Base-by-base conservation (phyloP, 1,139 yeast genomes). In the Debaryomycetaceae sp. region DNA sequence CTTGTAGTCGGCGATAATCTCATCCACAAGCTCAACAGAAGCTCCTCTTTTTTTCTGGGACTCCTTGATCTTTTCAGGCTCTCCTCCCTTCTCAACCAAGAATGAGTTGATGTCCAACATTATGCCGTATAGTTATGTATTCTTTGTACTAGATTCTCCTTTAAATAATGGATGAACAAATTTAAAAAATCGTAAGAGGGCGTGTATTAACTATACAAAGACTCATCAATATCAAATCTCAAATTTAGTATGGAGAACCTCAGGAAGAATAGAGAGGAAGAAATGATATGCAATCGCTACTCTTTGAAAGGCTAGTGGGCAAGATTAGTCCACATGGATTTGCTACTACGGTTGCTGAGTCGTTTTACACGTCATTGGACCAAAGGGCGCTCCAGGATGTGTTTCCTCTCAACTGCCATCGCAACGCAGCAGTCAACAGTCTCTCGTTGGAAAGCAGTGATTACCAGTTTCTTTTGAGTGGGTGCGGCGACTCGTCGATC, bases 11-110 rank as follows among this genome's bases (percentile, higher is more conserved):
- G 74, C 76, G 64, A 95, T 87, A 63, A 93, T 90, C 70, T 93
- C 97, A 63, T 93, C 99, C 41, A 93, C 98, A 45, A 93, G 64
- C 68, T 93, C 99, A 43, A 90, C 98, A 33, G 95, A 75, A 57
- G 82, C 98, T 49, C 96, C 96, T 76, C 99, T 88, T 54, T 95
- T 96, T 68, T 75, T 81, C 69, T 93, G 99, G 35, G 98, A 90
- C 58, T 75, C 82, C 65, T 86, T 86, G 62, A 93, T 89, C 50
- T 75, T 74, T 56, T 90, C 95, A 38, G 99, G 97, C 66, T 90
- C 81, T 54, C 98, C 99, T 49, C 99, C 99, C 70, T 89, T 90
- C 65, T 93, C 99, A 57, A 84, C 96, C 57, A 93, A 82, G 65
- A 93, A 93, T 62, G 87, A 86, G 59, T 84, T 78, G 54, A 93